A percentile compares a stretch with the other conserved stretches of the same genome.
These are phyloP conservation scores for Coniochaeta ligniaria DNA, from an alignment of 2,329 filamentous ascomycete species.

Conservation along the genomic window DNA sequence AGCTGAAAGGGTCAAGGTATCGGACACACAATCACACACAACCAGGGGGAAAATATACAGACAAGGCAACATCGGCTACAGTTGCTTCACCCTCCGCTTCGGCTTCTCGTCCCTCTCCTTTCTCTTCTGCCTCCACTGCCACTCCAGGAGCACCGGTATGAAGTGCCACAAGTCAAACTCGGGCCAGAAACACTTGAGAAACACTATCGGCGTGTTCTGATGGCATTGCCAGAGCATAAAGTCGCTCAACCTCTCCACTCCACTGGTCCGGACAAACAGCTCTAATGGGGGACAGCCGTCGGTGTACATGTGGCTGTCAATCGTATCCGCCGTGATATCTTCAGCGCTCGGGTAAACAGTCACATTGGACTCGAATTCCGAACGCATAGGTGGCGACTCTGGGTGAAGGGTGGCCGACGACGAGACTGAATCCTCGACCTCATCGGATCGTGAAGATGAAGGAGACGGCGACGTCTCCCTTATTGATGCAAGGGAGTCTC, in stretches of 20 bases:
- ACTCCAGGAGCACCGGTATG: slow-evolving; percentile 85
- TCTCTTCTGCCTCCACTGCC: slow-evolving; percentile 63
- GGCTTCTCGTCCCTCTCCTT: slow-evolving; percentile 43
- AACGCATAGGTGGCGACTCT: slow-evolving; percentile 37
- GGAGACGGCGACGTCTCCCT: slow-evolving; percentile 38
- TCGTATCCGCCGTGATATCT: slow-evolving; percentile 73
- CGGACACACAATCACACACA: too few species aligned
- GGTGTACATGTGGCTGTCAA: slow-evolving; percentile 85
- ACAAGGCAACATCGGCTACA: background rate
- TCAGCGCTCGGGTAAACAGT: slow-evolving; percentile 64
- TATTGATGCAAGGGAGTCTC: slow-evolving; percentile 41
- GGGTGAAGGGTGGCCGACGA: slow-evolving; percentile 53
- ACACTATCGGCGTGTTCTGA: slow-evolving; percentile 85
- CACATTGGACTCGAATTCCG: slow-evolving; percentile 24
- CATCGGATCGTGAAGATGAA: slow-evolving; percentile 35
- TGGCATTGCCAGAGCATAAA: slow-evolving; percentile 99
- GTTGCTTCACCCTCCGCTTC: slow-evolving; percentile 24
- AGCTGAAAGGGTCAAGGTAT: too few species aligned
- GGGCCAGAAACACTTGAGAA: slow-evolving; percentile 88
- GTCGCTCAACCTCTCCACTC: slow-evolving; percentile 86
- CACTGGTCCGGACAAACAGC: slow-evolving; percentile 84
- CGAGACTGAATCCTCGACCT: slow-evolving; percentile 47
- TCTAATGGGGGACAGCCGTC: slow-evolving; percentile 80
- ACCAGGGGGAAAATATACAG: too few species aligned
- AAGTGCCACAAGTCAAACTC: slow-evolving; percentile 94